Base-by-base conservation (phyloP, 306 rosid species). In the Pyrus betulifolia region DNA sequence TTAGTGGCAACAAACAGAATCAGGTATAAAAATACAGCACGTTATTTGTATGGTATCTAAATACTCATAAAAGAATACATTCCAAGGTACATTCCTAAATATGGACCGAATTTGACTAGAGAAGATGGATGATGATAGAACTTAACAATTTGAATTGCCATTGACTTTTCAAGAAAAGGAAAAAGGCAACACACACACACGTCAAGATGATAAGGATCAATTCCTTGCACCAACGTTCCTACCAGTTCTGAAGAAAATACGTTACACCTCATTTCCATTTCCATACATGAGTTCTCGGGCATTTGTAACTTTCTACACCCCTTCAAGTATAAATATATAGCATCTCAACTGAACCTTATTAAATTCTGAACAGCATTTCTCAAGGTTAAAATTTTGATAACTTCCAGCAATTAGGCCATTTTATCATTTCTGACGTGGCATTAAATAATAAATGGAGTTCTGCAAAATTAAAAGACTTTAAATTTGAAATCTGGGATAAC, bases 221-320 rank as follows among this genome's bases (percentile, higher is more conserved):
- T 44, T 64, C 18, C 69, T 31, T 28, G 69, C n/a, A 2, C 23
- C n/a, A 64, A 64, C 19, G 27, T 22, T 70, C 21, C 52, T 70
- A 70, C 15, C 42, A 54, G 19, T 68, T 70, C 38, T 27, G 3
- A 28, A 58, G 54, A 13, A 59, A 59, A 49, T 49, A 49, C 6
- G 5, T n/a, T 74, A 45, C n/a, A 76, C 52, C 54, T 35, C 69
- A 35, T 22, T 66, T 51, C 75, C 68, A 78, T 45, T 67, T 58
- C 17, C 19, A 71, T 18, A 33, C 40, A 72, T 17, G 77, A 61
- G 59, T 44, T 74, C 28, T 61, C 45, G 45, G 44, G 70, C 12
- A 30, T 30, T 77, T 71, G 10, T 35, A 35, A 35, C 42, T 35
- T 35, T 35, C 55, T 70, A 63, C n/a, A 23, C 14, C 69, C 44